Conservation (phyloP, 768 basidiomycete genomes). For the Xerocomellus chrysenteron region DNA sequence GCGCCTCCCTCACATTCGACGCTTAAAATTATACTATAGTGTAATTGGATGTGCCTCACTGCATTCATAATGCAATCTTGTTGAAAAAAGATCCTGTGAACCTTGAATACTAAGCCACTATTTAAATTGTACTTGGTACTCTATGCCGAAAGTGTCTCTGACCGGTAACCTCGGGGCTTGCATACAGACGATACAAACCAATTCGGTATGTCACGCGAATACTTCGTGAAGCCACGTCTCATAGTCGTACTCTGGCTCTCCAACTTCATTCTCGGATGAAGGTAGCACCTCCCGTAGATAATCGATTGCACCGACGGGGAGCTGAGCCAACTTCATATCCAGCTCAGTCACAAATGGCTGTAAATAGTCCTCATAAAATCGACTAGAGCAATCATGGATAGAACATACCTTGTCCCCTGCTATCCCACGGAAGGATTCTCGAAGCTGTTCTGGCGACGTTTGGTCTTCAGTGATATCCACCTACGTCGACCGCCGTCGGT, state of each 20-base stretch:
- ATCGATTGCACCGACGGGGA: slow-evolving; percentile 72
- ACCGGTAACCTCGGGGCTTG: not conserved
- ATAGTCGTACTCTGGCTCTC: slow-evolving; percentile 76
- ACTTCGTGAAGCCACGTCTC: slow-evolving; percentile 81
- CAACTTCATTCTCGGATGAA: slow-evolving; percentile 44
- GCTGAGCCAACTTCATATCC: slow-evolving; percentile 80
- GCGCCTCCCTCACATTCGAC: slow-evolving; percentile 74
- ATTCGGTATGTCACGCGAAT: slow-evolving; percentile 46
- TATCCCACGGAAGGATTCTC: slow-evolving; percentile 90
- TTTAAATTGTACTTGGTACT: not conserved
- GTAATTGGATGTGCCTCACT: slow-evolving; percentile 14
- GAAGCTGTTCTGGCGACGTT: slow-evolving; percentile 86
- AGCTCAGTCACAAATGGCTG: slow-evolving; percentile 93
- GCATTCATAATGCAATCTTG: slow-evolving; percentile 14
- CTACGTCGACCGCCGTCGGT: slow-evolving; percentile 39
- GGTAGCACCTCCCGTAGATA: slow-evolving; percentile 88
- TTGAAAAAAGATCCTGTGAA: not conserved
- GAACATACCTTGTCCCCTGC: slow-evolving; percentile 78
- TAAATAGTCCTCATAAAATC: slow-evolving; percentile 5
- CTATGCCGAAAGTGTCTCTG: too few species aligned
- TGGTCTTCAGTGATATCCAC: slow-evolving; percentile 97
- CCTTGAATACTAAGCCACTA: not conserved
- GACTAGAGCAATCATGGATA: not conserved
- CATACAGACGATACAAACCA: not conserved
- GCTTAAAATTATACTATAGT: slow-evolving; percentile 42